Conservation (phyloP, 306 rosid genomes). For the Ceratonia siliqua region DNA sequence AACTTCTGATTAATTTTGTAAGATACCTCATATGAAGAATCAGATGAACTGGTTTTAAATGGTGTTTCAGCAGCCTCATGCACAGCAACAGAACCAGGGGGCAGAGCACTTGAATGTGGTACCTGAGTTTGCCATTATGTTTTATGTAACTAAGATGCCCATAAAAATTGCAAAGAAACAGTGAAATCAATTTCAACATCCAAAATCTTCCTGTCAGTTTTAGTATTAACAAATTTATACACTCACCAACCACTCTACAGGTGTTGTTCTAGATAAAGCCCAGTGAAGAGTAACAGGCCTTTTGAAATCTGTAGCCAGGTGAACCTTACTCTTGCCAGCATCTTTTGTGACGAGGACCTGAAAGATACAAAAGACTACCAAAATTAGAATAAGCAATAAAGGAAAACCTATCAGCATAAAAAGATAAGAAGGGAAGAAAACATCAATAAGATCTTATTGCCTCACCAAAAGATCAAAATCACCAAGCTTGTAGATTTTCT, state of each 20-base stretch:
- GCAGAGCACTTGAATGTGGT: constrained; percentile 71
- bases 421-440: constrained; percentile 26
- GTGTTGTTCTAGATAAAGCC: constrained; percentile 70
- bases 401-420: constrained; percentile 5
- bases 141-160: constrained; percentile 23
- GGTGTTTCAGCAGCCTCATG: constrained; percentile 67
- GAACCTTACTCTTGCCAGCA: constrained; percentile 71
- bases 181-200: constrained; percentile 17
- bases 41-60: constrained; percentile 45
- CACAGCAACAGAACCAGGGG: constrained; percentile 67
- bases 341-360: constrained; percentile 78
- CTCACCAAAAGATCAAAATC: constrained; percentile 79
- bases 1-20: constrained; percentile 28
- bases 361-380: constrained; percentile 29
- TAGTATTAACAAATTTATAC: constrained; percentile 25
- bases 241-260: constrained; percentile 94
- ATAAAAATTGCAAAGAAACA: constrained; percentile 13
- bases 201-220: constrained; percentile 28
- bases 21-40: constrained; percentile 59
- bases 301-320: constrained; percentile 73
- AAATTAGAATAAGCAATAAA: constrained; percentile 37
- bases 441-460: constrained; percentile 33
- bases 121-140: constrained; percentile 56
- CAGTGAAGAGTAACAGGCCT: constrained; percentile 78
- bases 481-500: constrained; percentile 55